Conservation (phyloP, 2,329 filamentous ascomycete species). For the Mycogone perniciosa region DNA sequence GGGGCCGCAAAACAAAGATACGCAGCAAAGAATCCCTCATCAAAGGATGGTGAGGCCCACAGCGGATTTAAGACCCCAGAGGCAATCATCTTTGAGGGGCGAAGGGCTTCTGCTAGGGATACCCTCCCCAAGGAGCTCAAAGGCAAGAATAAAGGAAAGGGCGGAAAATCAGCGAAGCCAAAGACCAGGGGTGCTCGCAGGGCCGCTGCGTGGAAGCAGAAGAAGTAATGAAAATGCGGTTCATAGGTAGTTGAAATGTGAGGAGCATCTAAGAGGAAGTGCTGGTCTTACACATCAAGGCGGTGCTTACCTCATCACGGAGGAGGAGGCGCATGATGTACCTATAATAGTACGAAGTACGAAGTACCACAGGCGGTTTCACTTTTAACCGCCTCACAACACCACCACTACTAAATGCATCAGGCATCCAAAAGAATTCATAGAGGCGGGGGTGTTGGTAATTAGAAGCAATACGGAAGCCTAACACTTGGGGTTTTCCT, state of each 20-base stretch:
- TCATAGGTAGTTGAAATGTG: neutral
- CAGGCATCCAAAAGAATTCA: no score
- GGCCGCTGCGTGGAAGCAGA: constrained; percentile 35
- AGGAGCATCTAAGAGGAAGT: constrained; percentile 11
- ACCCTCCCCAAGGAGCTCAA: constrained; percentile 58
- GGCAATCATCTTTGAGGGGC: constrained; percentile 73
- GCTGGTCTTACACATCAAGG: neutral
- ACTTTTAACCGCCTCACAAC: no score
- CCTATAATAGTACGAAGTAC: no score
- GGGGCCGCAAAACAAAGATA: constrained; percentile 46
- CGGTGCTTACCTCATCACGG: constrained; percentile 23
- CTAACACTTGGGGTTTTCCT: no score
- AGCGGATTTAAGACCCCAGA: constrained; percentile 53
- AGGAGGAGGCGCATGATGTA: constrained; percentile 12
- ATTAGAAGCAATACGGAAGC: no score
- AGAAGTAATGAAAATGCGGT: constrained; percentile 8
- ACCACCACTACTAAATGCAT: no score
- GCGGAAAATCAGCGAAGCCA: constrained; percentile 28
- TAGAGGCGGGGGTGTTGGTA: no score
- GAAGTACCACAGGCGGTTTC: no score
- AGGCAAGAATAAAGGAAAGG: constrained; percentile 47
- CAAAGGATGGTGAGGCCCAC: constrained; percentile 18
- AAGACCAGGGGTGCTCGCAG: constrained; percentile 34
- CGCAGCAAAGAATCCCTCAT: constrained; percentile 19
- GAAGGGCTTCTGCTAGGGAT: constrained; percentile 61